Evolutionary conservation across 2,329 filamentous ascomycete genomes (phyloP), one percentile per base, ranked within the genome.

Genomic region (Scedosporium boydii): DNA sequence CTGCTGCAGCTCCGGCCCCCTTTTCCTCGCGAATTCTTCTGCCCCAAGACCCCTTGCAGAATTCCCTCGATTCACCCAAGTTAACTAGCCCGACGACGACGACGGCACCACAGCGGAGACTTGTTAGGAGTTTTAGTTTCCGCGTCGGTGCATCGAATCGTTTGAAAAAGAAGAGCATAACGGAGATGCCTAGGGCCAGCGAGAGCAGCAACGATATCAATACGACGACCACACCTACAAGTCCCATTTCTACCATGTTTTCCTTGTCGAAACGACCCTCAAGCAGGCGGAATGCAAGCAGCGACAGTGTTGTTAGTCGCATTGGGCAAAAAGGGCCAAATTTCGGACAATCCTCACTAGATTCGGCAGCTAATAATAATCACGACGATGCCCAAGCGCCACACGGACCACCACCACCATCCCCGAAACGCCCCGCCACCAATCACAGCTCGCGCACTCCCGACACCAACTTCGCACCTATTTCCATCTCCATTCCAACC

Each of bases 401-500:
- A 51, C 60, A 61, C 46, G 48, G 34, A 57, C 60, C 60, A 62
- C 26, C 51, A 18, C n/a, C 29, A 23, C 27, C 60, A 23, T 42
- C 34, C 38, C 60, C 29, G 38, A 38, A 62, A 48, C 60, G 42
- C 29, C 60, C 60, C 21, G 53, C 55, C 38, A 58, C 55, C 60
- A 61, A 61, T 62, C 53, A 62, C 26, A 41, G 41, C 23, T 9
- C 46, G 5, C 55, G 29, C 38, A 6, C 60, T 6, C 41, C 53
- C 27, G 44, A 46, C 18, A 51, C n/a, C 12, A 18, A 62, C 65
- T 82, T 80, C 68, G 76, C 76, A 64, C 82, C 82, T 64, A 77
- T 87, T 69, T 80, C 77, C 69, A 80, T 84, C 58, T 70, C 74
- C 63, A 85, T 87, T 68, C 83, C 84, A 53, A 80, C 79, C 62